These are phyloP conservation scores for Trametes sanguinea DNA, from an alignment of 768 basidiomycete genomes.

Conservation along the genomic window DNA sequence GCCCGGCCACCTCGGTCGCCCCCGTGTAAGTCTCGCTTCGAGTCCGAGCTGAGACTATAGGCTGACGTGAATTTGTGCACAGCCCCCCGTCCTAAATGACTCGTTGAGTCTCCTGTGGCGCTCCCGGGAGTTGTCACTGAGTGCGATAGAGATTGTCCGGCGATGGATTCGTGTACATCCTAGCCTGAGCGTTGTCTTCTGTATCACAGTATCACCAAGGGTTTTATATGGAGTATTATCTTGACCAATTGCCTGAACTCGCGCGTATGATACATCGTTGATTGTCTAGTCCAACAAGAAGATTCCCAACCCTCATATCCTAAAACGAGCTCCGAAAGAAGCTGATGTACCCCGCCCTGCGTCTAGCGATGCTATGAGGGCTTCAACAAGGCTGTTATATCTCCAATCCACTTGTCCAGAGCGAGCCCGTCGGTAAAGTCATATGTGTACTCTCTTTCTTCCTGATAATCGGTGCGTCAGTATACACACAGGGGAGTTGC, in stretches of 20 bases:
- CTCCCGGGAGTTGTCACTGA: not conserved
- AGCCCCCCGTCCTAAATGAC: constrained; percentile 9
- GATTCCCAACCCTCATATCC: too few species aligned
- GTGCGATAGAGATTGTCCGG: not conserved
- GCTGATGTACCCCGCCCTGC: not conserved
- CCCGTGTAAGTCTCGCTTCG: constrained; percentile 14
- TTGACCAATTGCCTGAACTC: too few species aligned
- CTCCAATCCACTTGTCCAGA: not conserved
- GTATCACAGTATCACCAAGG: too few species aligned
- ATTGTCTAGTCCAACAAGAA: too few species aligned
- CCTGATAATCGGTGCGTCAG: not conserved
- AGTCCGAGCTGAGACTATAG: not conserved
- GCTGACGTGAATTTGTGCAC: not conserved
- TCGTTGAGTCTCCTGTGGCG: not conserved
- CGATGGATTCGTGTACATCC: not conserved
- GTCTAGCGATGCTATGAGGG: not conserved
- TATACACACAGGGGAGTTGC: not conserved
- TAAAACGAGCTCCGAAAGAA: not conserved
- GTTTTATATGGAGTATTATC: too few species aligned
- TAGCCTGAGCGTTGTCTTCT: too few species aligned
- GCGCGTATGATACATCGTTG: too few species aligned
- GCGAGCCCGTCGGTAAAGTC: not conserved
- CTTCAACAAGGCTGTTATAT: not conserved
- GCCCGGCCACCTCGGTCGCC: constrained; percentile 23
- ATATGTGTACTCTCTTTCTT: not conserved